A percentile compares a stretch with the other conserved stretches of the same genome.
Conservation (phyloP, 202 grass and related monocot species). For the Hordeum pubiflorum region DNA sequence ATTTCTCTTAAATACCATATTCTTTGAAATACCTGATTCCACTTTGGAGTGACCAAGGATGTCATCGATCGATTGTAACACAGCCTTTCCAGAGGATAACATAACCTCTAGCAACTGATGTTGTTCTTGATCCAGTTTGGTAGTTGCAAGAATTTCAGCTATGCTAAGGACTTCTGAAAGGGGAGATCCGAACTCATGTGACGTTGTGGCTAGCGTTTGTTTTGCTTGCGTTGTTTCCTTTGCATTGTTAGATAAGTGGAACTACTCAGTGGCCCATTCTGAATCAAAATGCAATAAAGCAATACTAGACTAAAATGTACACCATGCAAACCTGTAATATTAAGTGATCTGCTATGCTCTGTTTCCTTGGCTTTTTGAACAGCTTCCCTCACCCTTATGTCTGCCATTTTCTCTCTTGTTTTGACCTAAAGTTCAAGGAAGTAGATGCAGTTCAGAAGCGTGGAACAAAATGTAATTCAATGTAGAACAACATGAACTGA, state of each 20-base stretch:
- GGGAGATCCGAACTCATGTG: constrained; percentile 82
- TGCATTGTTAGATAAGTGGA: constrained; percentile 17
- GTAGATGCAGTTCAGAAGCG: constrained; percentile 19
- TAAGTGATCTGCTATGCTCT: constrained; percentile 70
- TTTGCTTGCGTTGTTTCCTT: constrained; percentile 81
- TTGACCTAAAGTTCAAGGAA: constrained; percentile 36
- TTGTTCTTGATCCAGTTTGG: constrained; percentile 65
- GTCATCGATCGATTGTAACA: constrained; percentile 70
- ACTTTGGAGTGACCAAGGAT: constrained; percentile 84
- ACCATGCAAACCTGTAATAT: constrained; percentile 58
- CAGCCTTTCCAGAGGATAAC: constrained; percentile 78
- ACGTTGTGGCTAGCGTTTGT: constrained; percentile 77
- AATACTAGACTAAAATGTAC: neutral
- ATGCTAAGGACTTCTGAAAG: constrained; percentile 80
- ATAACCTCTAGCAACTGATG: constrained; percentile 70
- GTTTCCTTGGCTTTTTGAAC: constrained; percentile 84
- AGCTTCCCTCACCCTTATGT: constrained; percentile 63
- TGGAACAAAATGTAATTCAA: neutral
- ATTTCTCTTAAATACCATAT: neutral
- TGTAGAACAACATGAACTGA: neutral
- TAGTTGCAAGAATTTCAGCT: constrained; percentile 62
- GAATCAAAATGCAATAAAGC: neutral
- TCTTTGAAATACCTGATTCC: constrained; percentile 61
- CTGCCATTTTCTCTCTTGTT: constrained; percentile 71
- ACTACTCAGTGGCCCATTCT: constrained; percentile 1